A percentile compares a stretch with the other conserved stretches of the same genome.
Evolutionary conservation across 305 asterid species (phyloP).

Genomic region (Petunia hybrid): DNA sequence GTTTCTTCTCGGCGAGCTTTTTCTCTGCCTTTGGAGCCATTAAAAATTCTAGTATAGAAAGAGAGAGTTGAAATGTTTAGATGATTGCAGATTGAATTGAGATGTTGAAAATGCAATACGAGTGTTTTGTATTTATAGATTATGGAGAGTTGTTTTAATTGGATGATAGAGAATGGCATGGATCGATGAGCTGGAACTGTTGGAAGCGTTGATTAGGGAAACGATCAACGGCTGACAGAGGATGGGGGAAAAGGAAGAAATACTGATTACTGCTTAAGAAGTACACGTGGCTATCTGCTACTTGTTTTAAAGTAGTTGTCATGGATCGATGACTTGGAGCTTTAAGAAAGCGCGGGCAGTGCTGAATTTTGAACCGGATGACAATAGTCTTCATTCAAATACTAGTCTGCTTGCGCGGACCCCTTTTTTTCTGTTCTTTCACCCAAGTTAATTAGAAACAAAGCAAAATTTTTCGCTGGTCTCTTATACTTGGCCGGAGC

Average conservation of each 20-base stretch:
- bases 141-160: background rate
- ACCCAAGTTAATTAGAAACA: too few species aligned
- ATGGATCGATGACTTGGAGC: conserved; percentile 27
- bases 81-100: background rate
- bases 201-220: background rate
- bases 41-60: background rate
- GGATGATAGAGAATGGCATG: background rate
- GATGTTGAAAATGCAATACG: background rate
- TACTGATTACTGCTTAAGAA: background rate
- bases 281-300: background rate
- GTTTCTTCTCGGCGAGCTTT: conserved; percentile 35
- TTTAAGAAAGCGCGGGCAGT: background rate
- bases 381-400: too few species aligned
- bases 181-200: conserved; percentile 19
- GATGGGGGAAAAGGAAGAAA: background rate
- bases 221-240: conserved; percentile 2
- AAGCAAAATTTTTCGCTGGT: too few species aligned
- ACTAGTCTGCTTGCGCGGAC: too few species aligned
- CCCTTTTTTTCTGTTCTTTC: too few species aligned
- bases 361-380: too few species aligned
- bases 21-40: conserved; percentile 27
- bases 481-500: too few species aligned
- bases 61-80: background rate
- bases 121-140: conserved; percentile 17
- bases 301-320: background rate